phyloP scores from a whole-genome alignment of 208 protist genomes.

The Trypanosomatidae sp. region DNA sequence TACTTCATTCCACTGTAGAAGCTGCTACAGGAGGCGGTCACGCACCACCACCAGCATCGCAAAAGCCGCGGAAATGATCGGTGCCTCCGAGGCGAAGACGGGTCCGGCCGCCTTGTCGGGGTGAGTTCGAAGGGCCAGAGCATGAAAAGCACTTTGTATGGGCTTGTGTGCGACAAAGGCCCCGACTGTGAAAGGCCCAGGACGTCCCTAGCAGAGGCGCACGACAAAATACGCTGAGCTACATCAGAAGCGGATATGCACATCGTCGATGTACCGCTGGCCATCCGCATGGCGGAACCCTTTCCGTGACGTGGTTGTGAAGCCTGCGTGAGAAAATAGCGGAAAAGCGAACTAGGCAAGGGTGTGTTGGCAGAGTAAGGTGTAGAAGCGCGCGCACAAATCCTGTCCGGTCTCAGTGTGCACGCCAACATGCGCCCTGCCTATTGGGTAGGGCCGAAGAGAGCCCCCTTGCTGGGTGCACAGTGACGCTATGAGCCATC shows the following conservation, averaged over 20 bases:
- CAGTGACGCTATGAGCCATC: neutral
- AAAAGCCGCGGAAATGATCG: constrained; percentile 5
- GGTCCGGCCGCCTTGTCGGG: constrained; percentile 6
- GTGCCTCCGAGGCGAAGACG: neutral
- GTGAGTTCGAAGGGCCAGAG: constrained; percentile 11
- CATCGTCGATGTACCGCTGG: neutral
- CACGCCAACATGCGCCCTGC: neutral
- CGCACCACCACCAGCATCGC: constrained; percentile 5
- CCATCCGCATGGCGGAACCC: neutral
- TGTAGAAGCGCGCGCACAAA: neutral
- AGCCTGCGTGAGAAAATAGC: neutral
- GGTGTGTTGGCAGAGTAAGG: neutral
- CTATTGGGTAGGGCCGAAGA: neutral
- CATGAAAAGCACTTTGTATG: constrained; percentile 11
- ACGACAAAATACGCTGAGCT: constrained; percentile 1
- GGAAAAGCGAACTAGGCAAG: neutral
- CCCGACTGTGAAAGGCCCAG: constrained; percentile 4
- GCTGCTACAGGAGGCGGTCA: constrained; percentile 13
- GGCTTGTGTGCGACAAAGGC: constrained; percentile 1
- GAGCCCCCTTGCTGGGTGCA: neutral
- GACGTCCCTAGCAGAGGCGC: constrained; percentile 10
- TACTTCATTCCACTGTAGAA: neutral
- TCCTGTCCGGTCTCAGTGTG: neutral
- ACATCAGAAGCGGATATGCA: neutral
- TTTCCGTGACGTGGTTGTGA: neutral